phyloP scores from a whole-genome alignment of 106 monocot genomes.

The Alisma plantagoaquatica region DNA sequence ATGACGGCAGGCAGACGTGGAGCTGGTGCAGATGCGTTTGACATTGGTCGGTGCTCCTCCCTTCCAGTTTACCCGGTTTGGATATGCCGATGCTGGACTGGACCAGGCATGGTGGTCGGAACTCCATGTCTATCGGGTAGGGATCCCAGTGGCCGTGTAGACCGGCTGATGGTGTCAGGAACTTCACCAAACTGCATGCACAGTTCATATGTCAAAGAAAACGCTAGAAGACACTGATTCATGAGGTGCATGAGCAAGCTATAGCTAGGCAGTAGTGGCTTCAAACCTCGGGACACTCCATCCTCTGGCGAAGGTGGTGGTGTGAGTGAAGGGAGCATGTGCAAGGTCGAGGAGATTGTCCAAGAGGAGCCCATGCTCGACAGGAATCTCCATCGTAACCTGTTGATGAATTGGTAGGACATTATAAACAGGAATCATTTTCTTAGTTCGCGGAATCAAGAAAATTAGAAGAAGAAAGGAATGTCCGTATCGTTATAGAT shows the following conservation, averaged over 20 bases:
- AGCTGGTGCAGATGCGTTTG: slow-evolving; percentile 92
- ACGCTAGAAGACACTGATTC: too few relatives aligned
- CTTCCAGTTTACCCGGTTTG: slow-evolving; percentile 91
- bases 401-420: too few relatives aligned
- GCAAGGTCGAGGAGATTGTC: slow-evolving; percentile 99
- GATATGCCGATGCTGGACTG: slow-evolving; percentile 95
- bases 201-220: too few relatives aligned
- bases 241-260: too few relatives aligned
- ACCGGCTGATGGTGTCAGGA: slow-evolving; percentile 81
- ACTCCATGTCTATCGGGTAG: slow-evolving; percentile 99
- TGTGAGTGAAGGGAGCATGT: slow-evolving; percentile 98
- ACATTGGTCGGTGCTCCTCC: slow-evolving; percentile 59
- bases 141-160: slow-evolving; percentile 99
- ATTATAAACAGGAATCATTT: too few relatives aligned
- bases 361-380: slow-evolving; percentile 92
- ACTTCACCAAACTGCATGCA: slow-evolving; percentile 89
- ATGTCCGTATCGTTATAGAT: too few relatives aligned
- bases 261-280: not conserved
- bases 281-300: slow-evolving; percentile 94
- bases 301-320: slow-evolving; percentile 96
- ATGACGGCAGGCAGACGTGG: slow-evolving; percentile 87
- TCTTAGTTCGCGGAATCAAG: too few relatives aligned
- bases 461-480: too few relatives aligned
- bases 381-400: slow-evolving; percentile 96
- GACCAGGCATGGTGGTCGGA: slow-evolving; percentile 89